Percentiles rank a stretch among this genome's conserved stretches.
Evolutionary conservation across 352 stramenopile genomes (phyloP).

Genomic region (Peronosclerospora sorghi): DNA sequence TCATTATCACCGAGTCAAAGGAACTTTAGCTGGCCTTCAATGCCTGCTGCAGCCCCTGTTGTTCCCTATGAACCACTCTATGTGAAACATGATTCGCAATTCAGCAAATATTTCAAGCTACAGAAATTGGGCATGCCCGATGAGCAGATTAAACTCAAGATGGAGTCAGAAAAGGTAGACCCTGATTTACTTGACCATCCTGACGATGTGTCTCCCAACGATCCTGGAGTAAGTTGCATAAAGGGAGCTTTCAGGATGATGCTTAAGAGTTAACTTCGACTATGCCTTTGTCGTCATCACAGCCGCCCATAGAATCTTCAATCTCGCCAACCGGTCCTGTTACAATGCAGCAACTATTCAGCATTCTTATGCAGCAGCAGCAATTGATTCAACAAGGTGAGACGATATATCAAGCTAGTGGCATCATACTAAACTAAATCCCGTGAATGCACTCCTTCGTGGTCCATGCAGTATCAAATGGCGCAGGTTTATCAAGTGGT

Average conservation of each 20-base stretch:
- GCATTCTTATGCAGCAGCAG: slow-evolving; percentile 82
- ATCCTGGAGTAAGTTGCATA: slow-evolving; percentile 45
- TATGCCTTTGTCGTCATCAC: neutral
- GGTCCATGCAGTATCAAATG: slow-evolving; percentile 34
- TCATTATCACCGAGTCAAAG: slow-evolving; percentile 7
- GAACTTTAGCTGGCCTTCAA: slow-evolving; percentile 19
- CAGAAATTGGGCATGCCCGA: slow-evolving; percentile 69
- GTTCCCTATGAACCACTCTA: slow-evolving; percentile 56
- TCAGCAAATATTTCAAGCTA: slow-evolving; percentile 81
- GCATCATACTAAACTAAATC: slow-evolving; percentile 2
- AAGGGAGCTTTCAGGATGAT: neutral
- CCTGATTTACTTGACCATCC: slow-evolving; percentile 51
- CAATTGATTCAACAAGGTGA: slow-evolving; percentile 80
- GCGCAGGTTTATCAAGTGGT: slow-evolving; percentile 11
- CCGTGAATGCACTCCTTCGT: neutral
- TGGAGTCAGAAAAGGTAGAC: slow-evolving; percentile 58
- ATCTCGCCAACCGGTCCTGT: slow-evolving; percentile 27
- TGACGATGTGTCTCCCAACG: slow-evolving; percentile 69
- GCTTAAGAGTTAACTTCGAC: too few relatives aligned
- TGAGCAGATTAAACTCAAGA: slow-evolving; percentile 79
- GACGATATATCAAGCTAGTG: neutral
- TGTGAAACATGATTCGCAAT: slow-evolving; percentile 62
- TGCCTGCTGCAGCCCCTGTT: slow-evolving; percentile 11
- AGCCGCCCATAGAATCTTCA: slow-evolving; percentile 28
- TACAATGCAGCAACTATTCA: slow-evolving; percentile 82